Conservation (phyloP, 768 basidiomycete genomes). For the Lentinula boryana region DNA sequence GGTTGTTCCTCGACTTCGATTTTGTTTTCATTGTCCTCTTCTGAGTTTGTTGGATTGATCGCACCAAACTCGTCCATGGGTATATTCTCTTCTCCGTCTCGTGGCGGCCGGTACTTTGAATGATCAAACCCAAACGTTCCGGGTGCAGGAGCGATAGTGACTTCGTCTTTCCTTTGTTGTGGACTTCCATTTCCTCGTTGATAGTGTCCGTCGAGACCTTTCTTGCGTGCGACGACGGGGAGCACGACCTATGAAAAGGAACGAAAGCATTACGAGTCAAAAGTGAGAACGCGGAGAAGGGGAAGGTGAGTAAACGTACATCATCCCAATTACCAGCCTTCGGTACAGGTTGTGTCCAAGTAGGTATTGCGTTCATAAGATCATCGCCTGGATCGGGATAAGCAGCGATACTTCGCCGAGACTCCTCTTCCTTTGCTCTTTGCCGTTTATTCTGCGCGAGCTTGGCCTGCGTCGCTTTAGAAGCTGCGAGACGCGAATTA, state of each 20-base stretch:
- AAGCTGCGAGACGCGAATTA: conserved; percentile 34
- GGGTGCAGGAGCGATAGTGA: conserved; percentile 57
- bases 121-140: conserved; percentile 80
- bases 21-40: conserved; percentile 13
- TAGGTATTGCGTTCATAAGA: conserved; percentile 71
- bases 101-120: conserved; percentile 57
- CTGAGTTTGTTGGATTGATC: conserved; percentile 15
- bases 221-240: conserved; percentile 80
- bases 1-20: conserved; percentile 12
- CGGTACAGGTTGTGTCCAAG: conserved; percentile 72
- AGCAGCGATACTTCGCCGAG: conserved; percentile 54
- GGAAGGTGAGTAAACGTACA: conserved; percentile 29
- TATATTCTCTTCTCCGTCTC: conserved; percentile 35
- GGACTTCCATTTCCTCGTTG: conserved; percentile 66
- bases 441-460: conserved; percentile 25
- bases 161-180: conserved; percentile 38
- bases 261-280: neutral
- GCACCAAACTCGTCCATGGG: conserved; percentile 66
- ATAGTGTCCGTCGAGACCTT: conserved; percentile 67
- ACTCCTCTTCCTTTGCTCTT: conserved; percentile 34
- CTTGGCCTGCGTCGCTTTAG: conserved; percentile 35
- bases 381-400: conserved; percentile 62
- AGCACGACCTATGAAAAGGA: conserved; percentile 59
- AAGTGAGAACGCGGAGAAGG: neutral
- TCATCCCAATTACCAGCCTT: conserved; percentile 81